These are phyloP conservation scores for Eucalyptus victrix DNA, from an alignment of 345 rosid genomes.

Conservation along the genomic window DNA sequence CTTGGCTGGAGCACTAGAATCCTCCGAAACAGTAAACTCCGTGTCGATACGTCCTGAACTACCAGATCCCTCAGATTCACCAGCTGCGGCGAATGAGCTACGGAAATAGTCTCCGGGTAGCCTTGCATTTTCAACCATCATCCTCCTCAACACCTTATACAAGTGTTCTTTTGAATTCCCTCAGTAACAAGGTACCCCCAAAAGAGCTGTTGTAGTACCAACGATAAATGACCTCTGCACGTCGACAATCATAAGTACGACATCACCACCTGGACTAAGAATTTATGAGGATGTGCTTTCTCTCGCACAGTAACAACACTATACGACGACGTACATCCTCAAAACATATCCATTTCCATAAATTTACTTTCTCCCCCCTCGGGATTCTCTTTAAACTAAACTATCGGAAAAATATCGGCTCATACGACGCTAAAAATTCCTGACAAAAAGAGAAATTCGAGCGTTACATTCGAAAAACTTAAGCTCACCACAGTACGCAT, in stretches of 20 bases:
- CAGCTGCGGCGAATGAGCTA: slow-evolving; percentile 33
- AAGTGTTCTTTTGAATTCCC: background rate
- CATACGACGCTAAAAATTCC: background rate
- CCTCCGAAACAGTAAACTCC: slow-evolving; percentile 64
- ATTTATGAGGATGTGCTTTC: background rate
- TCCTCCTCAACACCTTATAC: slow-evolving; percentile 6
- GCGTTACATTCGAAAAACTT: background rate
- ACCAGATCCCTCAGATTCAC: slow-evolving; percentile 83
- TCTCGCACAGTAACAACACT: background rate
- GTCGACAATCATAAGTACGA: background rate
- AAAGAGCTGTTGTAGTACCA: background rate
- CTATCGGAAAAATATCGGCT: background rate
- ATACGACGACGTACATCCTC: background rate
- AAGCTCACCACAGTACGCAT: background rate
- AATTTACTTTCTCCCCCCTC: background rate
- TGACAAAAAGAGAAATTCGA: background rate
- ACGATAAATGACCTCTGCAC: background rate
- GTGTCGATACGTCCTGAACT: slow-evolving; percentile 60
- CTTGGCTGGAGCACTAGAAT: slow-evolving; percentile 37
- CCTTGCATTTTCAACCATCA: slow-evolving; percentile 45
- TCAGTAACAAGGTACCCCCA: background rate
- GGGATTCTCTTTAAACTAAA: background rate
- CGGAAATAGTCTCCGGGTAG: slow-evolving; percentile 39
- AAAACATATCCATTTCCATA: background rate
- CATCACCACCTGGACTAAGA: background rate